A percentile compares a stretch with the other conserved stretches of the same genome.
phyloP scores from a whole-genome alignment of 805 yeast species.

The Alloascoidea africana region DNA sequence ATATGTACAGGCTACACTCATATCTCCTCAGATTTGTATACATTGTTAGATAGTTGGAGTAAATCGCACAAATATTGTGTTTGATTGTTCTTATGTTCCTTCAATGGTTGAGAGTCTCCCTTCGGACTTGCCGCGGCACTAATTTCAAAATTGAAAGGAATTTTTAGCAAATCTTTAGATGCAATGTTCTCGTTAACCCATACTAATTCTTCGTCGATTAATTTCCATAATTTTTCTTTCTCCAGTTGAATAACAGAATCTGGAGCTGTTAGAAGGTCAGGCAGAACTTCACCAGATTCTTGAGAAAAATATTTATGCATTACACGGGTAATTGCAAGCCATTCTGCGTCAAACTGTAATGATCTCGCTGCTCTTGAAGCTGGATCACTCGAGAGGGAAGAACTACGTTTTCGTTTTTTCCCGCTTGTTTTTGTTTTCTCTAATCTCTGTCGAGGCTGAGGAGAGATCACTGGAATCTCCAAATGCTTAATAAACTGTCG shows the following conservation, averaged over 20 bases:
- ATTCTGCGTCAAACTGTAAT: slow-evolving; percentile 19
- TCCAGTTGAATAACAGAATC: slow-evolving; percentile 4
- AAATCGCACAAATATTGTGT: slow-evolving; percentile 14
- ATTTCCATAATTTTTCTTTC: slow-evolving; percentile 3
- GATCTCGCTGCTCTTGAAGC: slow-evolving; percentile 4
- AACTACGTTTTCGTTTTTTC: slow-evolving; percentile 5
- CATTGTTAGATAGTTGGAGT: slow-evolving; percentile 10
- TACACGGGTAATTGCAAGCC: slow-evolving; percentile 19
- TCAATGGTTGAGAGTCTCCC: neutral
- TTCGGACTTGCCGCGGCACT: slow-evolving; percentile 6
- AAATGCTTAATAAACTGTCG: slow-evolving; percentile 41
- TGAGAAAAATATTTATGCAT: slow-evolving; percentile 10
- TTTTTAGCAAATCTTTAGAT: slow-evolving; percentile 8
- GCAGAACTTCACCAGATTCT: slow-evolving; percentile 3
- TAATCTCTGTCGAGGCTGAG: no score
- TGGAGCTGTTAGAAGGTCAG: slow-evolving; percentile 2
- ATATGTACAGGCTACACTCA: neutral
- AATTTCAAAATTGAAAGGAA: slow-evolving; percentile 15
- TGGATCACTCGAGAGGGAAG: slow-evolving; percentile 4
- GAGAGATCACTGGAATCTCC: slow-evolving; percentile 21
- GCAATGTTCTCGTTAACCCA: slow-evolving; percentile 18
- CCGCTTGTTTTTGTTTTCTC: neutral
- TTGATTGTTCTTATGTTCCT: slow-evolving; percentile 12
- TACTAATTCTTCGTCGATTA: slow-evolving; percentile 9
- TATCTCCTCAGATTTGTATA: slow-evolving; percentile 3